Conservation (phyloP, 2,329 filamentous ascomycete species). For the Penicillium sp. region DNA sequence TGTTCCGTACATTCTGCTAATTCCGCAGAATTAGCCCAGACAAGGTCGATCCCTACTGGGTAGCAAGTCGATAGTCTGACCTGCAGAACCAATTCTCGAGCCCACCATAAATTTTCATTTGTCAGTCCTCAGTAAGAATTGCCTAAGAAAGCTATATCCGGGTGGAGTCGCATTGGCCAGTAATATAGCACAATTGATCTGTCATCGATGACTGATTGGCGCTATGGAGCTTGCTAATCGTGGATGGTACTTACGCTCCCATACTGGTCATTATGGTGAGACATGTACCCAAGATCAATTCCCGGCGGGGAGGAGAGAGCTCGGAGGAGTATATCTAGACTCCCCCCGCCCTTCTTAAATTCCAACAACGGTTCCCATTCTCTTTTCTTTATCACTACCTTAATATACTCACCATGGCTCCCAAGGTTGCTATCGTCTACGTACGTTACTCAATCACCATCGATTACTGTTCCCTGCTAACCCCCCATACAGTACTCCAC, state of each 20-base stretch:
- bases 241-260: constrained; percentile 3
- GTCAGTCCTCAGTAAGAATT: constrained; percentile 39
- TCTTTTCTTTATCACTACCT: not conserved
- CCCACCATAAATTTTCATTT: constrained; percentile 24
- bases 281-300: constrained; percentile 2
- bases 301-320: constrained; percentile 1
- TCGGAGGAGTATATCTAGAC: constrained; percentile 11
- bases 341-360: constrained; percentile 4
- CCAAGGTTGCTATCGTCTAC: constrained; percentile 88
- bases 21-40: not conserved
- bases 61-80: not conserved
- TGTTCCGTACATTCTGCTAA: not conserved
- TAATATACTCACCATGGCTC: constrained; percentile 67
- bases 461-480: constrained; percentile 14
- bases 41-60: not conserved
- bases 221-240: constrained; percentile 15
- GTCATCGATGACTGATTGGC: constrained; percentile 33
- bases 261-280: constrained; percentile 4
- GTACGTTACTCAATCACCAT: constrained; percentile 54
- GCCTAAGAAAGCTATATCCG: constrained; percentile 21
- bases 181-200: constrained; percentile 12
- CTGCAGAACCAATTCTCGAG: not conserved
- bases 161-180: constrained; percentile 17
- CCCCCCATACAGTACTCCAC: constrained; percentile 72
- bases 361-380: too few species aligned